Evolutionary conservation across 306 rosid genomes (phyloP).

Genomic region (Prunus salicina): DNA sequence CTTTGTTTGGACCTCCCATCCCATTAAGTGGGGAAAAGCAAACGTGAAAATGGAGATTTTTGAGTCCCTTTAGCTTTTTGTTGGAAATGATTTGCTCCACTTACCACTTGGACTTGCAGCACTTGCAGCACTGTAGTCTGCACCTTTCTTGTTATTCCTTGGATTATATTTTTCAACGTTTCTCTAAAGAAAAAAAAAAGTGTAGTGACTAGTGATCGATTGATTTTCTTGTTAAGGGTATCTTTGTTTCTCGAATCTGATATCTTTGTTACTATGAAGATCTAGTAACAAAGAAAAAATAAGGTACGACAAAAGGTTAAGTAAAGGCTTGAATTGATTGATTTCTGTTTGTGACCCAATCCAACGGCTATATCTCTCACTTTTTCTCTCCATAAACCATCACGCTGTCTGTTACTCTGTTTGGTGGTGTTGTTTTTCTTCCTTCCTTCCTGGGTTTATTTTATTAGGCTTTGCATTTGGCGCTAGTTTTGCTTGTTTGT

Average conservation of each 20-base stretch:
- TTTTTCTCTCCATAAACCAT: not conserved
- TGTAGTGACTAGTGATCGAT: not conserved
- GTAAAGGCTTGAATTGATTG: constrained; percentile 17
- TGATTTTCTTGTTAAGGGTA: constrained; percentile 51
- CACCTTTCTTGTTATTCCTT: not conserved
- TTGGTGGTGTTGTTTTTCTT: too few species aligned
- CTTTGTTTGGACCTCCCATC: too few species aligned
- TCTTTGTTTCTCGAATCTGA: constrained; percentile 51
- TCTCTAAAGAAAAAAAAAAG: constrained; percentile 9
- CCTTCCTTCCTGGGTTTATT: too few species aligned
- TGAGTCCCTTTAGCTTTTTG: too few species aligned
- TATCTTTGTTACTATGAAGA: constrained; percentile 29
- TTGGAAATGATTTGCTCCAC: not conserved
- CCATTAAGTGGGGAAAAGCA: too few species aligned
- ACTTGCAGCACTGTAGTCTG: not conserved
- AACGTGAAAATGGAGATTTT: too few species aligned
- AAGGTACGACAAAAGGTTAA: constrained; percentile 5
- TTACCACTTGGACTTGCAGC: not conserved
- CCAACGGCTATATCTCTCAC: constrained; percentile 33
- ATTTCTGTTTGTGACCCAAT: not conserved
- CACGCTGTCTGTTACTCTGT: too few species aligned
- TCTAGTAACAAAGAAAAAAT: constrained; percentile 23
- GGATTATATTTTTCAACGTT: not conserved
- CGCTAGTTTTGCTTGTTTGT: too few species aligned
- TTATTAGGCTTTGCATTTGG: too few species aligned